Conservation (phyloP, 176 grass and related monocot species). For the Leersia perrieri region DNA sequence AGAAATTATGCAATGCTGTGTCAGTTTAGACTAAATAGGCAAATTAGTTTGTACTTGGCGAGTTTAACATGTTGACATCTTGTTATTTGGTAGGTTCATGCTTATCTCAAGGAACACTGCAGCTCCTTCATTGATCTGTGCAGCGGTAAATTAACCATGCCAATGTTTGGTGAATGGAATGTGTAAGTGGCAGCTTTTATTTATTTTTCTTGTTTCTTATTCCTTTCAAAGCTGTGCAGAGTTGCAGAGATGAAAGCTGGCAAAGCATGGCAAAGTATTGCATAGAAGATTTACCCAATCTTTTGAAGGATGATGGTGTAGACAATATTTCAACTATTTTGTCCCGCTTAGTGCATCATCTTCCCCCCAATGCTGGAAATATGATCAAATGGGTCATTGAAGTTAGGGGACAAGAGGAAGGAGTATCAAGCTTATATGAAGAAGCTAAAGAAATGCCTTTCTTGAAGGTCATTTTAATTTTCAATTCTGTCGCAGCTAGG, state of each 20-base stretch:
- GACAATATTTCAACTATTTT: slow-evolving; percentile 48
- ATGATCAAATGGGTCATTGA: slow-evolving; percentile 86
- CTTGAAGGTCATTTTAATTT: slow-evolving; percentile 40
- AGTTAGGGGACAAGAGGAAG: slow-evolving; percentile 81
- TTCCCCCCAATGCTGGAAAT: slow-evolving; percentile 70
- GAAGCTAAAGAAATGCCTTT: slow-evolving; percentile 66
- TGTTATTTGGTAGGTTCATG: slow-evolving; percentile 69
- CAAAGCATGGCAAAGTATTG: slow-evolving; percentile 63
- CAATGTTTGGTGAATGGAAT: not conserved
- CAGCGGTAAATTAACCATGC: slow-evolving; percentile 53
- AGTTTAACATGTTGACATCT: slow-evolving; percentile 3
- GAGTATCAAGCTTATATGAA: slow-evolving; percentile 38
- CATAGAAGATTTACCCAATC: slow-evolving; percentile 54
- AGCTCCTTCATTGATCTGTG: slow-evolving; percentile 61
- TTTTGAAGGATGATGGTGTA: slow-evolving; percentile 56
- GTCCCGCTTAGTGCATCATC: slow-evolving; percentile 40
- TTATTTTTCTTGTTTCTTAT: slow-evolving; percentile 11
- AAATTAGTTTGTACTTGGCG: not conserved
- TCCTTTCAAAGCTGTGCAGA: slow-evolving; percentile 39
- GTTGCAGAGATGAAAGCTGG: slow-evolving; percentile 71
- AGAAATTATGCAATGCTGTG: not conserved
- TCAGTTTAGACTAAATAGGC: not conserved
- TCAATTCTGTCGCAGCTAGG: slow-evolving; percentile 9
- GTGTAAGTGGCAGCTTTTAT: not conserved
- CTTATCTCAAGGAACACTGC: slow-evolving; percentile 57